Evolutionary conservation across 345 rosid genomes (phyloP), one percentile per base, ranked within the genome.

Genomic region (Atalantia buxifolia): DNA sequence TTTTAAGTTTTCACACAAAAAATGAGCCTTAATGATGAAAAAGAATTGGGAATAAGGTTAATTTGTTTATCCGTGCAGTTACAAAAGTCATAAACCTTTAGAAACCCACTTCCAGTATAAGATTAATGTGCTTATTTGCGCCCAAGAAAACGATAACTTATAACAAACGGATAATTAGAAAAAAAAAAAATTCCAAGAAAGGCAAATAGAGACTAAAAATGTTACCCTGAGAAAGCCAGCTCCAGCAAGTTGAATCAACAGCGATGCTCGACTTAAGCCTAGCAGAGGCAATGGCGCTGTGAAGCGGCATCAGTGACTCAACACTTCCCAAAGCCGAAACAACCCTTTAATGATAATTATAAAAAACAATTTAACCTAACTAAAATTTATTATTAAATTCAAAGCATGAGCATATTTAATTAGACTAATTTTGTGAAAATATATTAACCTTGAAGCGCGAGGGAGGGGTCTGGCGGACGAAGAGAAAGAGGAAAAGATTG

Each of bases 161-260:
- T 7, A 75, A 45, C 56, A 4, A 50, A 55, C 3, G 3, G 6
- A 21, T 33, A 24, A 61, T 36, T 56, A 38, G 9, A 21, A 18
- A 48, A 35, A 36, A 35, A 36, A 40, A 9, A 19, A 1, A 18
- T 22, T 8, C 31, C 14, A 50, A 62, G 16, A 76, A 66, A 56
- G 25, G 10, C 65, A 66, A 77, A 0, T 9, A 22, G 16, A 38
- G 25, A 31, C 13, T n/a, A 10, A 35, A 70, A 69, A 55, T 12
- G 50, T 66, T 79, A 94, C 97, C 98, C 85, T 86, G 90, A 76
- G 97, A 93, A 78, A 95, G 95, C 90, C 79, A 82, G 89, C 98
- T 94, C 97, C 98, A 94, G 85, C 94, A 92, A 50, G 93, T 87
- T 35, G 98, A 83, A 90, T 92, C 95, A 18, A 90, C 84, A 31